Evolutionary conservation across 2,329 filamentous ascomycete genomes (phyloP), one percentile per base, ranked within the genome.

Genomic region (Fusarium denticulatum): DNA sequence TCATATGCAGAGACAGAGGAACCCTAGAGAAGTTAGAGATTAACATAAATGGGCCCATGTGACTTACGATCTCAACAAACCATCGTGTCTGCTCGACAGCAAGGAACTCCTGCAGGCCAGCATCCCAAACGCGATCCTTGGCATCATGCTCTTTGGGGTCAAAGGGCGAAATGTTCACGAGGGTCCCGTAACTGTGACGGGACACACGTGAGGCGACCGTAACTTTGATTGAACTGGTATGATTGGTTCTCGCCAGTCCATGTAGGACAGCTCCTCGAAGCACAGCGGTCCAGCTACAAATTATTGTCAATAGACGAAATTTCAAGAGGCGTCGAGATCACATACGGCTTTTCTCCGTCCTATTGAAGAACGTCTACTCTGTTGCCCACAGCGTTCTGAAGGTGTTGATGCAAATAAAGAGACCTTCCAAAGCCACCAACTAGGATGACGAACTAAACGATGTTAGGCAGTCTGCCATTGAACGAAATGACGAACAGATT

Each of bases 381-480:
- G 12, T 37, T 72, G 12, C 34, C 62, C 0, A 77, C n/a, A 0
- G 30, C 40, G 0, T 61, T 34, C 0, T 67, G 66, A 3, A 85
- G 68, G 5, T 69, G 64, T 6, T 76, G 62, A 15, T 70, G 69
- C 5, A 85, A 43, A 22, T 81, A 83, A 0, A 30, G 45, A 30
- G 78, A 82, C 20, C 79, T 73, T 0, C 84, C 84, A 32, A 85
- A 83, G 0, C 84, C 84, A 0, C 84, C 84, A 0, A 83, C 83
- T 1, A 85, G 74, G 11, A 85, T 77, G 6, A 85, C 34, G 32
- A 79, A 82, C 84, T 85, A 11, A 7, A 22, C 6, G 11, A 8
- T 7, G 24, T 56, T 46, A 37, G 39, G 10, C 28, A 13, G 36
- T 18, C 3, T 22, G 7, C 16, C 3, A 32, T 45, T 22, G 5